Percentiles rank a stretch among this genome's conserved stretches.
phyloP scores from a whole-genome alignment of 495 filamentous ascomycete species.

The Penicillium verhagenii region DNA sequence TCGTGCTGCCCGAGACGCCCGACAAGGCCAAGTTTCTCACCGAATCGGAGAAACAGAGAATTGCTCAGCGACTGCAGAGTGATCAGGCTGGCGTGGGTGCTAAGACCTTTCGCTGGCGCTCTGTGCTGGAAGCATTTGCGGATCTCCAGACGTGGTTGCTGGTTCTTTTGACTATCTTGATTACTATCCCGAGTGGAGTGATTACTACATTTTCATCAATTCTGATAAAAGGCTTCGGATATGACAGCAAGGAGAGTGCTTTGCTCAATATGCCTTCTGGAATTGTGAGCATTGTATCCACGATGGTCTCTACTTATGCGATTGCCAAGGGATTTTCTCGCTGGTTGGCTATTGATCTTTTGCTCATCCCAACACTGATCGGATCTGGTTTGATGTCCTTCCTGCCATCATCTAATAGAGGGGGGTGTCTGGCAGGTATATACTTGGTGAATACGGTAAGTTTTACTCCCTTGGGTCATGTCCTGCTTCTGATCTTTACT shows the following conservation, averaged over 20 bases:
- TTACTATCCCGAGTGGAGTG: slow-evolving; percentile 58
- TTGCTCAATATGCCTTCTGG: slow-evolving; percentile 66
- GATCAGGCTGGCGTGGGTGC: slow-evolving; percentile 59
- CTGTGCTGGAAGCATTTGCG: slow-evolving; percentile 30
- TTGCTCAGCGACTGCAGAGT: slow-evolving; percentile 39
- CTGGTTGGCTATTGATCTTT: slow-evolving; percentile 48
- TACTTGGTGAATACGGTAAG: slow-evolving; percentile 59
- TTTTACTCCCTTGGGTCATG: too few species aligned
- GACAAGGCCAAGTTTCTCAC: slow-evolving; percentile 57
- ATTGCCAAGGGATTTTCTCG: slow-evolving; percentile 44
- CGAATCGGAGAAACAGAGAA: slow-evolving; percentile 48
- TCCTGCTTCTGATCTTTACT: too few species aligned
- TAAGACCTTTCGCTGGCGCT: slow-evolving; percentile 37
- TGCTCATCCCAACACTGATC: slow-evolving; percentile 47
- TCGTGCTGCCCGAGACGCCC: slow-evolving; percentile 58
- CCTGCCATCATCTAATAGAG: slow-evolving; percentile 41
- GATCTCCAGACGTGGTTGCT: slow-evolving; percentile 42
- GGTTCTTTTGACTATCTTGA: slow-evolving; percentile 34
- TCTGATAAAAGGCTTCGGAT: slow-evolving; percentile 57
- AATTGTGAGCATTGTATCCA: slow-evolving; percentile 55
- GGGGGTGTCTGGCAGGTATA: slow-evolving; percentile 59
- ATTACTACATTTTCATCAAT: slow-evolving; percentile 62
- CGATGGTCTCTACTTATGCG: slow-evolving; percentile 50
- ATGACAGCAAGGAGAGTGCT: slow-evolving; percentile 47
- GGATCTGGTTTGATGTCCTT: slow-evolving; percentile 63